Percentiles rank a stretch among this genome's conserved stretches.
phyloP scores from a whole-genome alignment of 495 filamentous ascomycete species.

The Penicillium pancosmium region DNA sequence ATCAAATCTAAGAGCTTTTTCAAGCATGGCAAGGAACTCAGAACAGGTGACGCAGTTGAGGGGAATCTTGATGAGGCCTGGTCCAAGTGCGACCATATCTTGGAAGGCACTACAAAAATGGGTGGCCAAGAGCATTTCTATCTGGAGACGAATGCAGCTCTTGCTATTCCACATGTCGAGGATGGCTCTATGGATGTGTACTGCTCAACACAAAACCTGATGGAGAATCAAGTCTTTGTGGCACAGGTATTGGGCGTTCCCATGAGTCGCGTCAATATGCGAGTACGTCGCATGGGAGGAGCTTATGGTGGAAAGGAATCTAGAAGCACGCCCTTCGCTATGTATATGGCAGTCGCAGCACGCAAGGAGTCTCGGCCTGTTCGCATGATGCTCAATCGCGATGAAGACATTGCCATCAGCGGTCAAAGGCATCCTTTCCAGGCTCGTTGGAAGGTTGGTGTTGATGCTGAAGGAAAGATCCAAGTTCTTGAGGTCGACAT shows the following conservation, averaged over 20 bases:
- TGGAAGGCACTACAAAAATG: not conserved
- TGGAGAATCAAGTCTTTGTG: conserved; percentile 4
- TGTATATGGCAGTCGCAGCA: conserved; percentile 3
- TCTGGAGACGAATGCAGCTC: not conserved
- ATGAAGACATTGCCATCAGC: conserved; percentile 3
- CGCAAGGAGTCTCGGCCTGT: conserved; percentile 2
- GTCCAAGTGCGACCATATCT: not conserved
- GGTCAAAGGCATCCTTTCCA: not conserved
- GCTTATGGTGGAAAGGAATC: conserved; percentile 2
- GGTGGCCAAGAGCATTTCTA: conserved; percentile 1
- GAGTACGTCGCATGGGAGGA: not conserved
- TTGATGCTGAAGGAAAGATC: not conserved
- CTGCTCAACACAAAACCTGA: conserved; percentile 1
- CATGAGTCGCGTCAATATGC: conserved; percentile 2
- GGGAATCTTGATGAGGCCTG: not conserved
- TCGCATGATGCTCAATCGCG: conserved; percentile 3
- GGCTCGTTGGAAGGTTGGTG: not conserved
- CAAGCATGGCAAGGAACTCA: not conserved
- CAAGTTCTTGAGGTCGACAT: not conserved
- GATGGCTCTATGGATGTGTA: not conserved
- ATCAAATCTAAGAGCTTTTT: not conserved
- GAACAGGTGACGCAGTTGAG: not conserved
- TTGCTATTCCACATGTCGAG: conserved; percentile 1
- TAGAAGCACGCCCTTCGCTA: not conserved
- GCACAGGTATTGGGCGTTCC: not conserved